These are phyloP conservation scores for Colletotrichum sp. DNA, from an alignment of 2,329 filamentous ascomycete species.

Conservation along the genomic window DNA sequence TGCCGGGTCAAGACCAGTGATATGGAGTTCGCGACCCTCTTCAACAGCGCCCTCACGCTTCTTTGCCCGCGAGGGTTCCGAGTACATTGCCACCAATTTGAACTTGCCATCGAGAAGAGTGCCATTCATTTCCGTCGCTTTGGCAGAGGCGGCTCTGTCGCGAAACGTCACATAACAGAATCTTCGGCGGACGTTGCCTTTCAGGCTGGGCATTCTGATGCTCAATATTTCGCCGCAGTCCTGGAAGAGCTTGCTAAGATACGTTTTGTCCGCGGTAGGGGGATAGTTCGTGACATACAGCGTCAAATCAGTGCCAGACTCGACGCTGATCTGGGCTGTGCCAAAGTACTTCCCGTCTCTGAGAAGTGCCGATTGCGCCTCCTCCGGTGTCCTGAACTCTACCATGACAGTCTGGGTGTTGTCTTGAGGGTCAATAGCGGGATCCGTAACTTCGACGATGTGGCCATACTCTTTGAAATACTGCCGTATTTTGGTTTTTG, in stretches of 20 bases:
- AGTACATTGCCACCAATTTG: slow-evolving; percentile 79
- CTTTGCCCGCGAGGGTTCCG: slow-evolving; percentile 80
- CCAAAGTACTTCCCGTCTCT: slow-evolving; percentile 82
- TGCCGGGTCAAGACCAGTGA: slow-evolving; percentile 70
- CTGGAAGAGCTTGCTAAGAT: slow-evolving; percentile 71
- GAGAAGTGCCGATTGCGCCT: slow-evolving; percentile 80
- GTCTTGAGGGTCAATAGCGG: slow-evolving; percentile 47
- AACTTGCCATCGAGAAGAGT: slow-evolving; percentile 70
- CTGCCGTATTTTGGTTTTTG: slow-evolving; percentile 76
- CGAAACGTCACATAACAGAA: slow-evolving; percentile 97
- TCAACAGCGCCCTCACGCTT: slow-evolving; percentile 77
- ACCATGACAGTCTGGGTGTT: slow-evolving; percentile 72
- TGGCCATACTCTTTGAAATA: slow-evolving; percentile 92
- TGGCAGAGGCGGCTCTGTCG: slow-evolving; percentile 67
- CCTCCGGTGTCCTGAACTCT: slow-evolving; percentile 82
- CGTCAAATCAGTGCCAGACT: slow-evolving; percentile 77
- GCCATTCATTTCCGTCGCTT: slow-evolving; percentile 75
- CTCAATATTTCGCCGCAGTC: slow-evolving; percentile 82
- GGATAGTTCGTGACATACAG: slow-evolving; percentile 93
- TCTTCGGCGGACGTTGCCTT: slow-evolving; percentile 83
- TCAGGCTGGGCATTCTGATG: slow-evolving; percentile 89
- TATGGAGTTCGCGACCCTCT: slow-evolving; percentile 87
- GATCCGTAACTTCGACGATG: slow-evolving; percentile 77
- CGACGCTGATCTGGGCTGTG: slow-evolving; percentile 74
- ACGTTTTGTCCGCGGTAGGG: slow-evolving; percentile 72